Evolutionary conservation across 805 yeast genomes (phyloP), one percentile per base, ranked within the genome.

Genomic region (Candida germanica): DNA sequence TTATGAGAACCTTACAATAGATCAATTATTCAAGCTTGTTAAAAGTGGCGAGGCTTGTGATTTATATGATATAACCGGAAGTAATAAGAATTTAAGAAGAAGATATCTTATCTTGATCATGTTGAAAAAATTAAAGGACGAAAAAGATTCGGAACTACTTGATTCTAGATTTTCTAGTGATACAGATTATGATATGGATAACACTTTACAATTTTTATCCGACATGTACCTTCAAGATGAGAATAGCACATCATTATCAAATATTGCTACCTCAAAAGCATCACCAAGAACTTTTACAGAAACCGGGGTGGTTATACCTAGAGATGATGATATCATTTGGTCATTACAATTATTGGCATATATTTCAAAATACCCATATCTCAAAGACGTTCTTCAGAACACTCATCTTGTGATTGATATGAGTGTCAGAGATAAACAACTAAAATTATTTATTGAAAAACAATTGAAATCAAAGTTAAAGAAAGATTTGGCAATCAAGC

Each of bases 271-370:
- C 31, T 44, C 63, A 2, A 54, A 62, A 43, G 49, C 55, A 23
- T 62, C 70, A 6, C 62, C 60, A 1, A 35, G 73, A 32, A 61
- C 48, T 36, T 67, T 67, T 43, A 65, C 71, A 11, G 69, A 64
- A 16, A 61, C 83, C 27, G 95, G 95, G 1, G 78, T 80, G 15
- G 71, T 89, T n/a, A 74, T 88, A 5, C 97, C 97, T 1, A 75
- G 87, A 38, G 95, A 86, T 44, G 97, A 91, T 55, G 98, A 91
- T 54, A 86, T 91, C 12, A 80, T 87, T 24, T 88, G 96, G 96
- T 83, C 95, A 3, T 66, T 91, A 36, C 98, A 91, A 58, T 70
- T 93, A 14, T 60, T 93, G 33, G 98, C 98, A 10, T 91, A 88
- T 58, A 86, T 89, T 27, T 88, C 97, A 4, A 91, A 91, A 59